Base-by-base conservation (phyloP, 805 yeast genomes). In the Yarrowia osloensis region DNA sequence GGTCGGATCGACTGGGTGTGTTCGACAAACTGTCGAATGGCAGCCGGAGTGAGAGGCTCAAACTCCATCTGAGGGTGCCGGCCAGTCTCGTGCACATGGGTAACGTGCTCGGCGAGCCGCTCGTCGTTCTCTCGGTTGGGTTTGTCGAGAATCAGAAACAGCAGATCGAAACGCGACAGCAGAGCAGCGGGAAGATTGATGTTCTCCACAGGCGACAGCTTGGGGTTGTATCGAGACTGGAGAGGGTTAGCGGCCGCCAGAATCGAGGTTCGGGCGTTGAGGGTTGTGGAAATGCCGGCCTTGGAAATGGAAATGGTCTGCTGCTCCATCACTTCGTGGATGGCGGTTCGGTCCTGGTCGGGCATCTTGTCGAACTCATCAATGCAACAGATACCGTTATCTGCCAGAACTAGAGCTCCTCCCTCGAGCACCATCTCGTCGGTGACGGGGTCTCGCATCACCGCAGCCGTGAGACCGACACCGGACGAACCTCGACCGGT, bases 401-500 rank as follows among this genome's bases (percentile, higher is more conserved):
- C 99, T 13, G 98, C 99, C 70, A 95, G 81, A 42, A 95, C 99
- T 98, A 95, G 94, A 3, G 99, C 99, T 83, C 99, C 99, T 0
- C 98, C 99, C 79, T 95, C 99, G 71, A 95, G 81, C 72, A 96
- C 85, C 74, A 98, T 84, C 79, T 95, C 99, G 69, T 98, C 98
- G 0, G 99, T 95, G 77, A 95, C 99, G 74, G 88, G 89, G 78
- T 95, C 99, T 1, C 93, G 85, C 7, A 98, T 93, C 2, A 95
- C 99, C 0, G 99, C 99, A 21, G 99, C 99, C 0, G 99, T 95
- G 74, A 95, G 84, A 91, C 99, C 99, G 52, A 95, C 99, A 77
- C 99, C 99, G 1, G 98, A 93, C n/a, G 98, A 94, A 70, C 99
- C 99, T 74, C 96, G 87, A 80, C 99, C 99, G 0, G 99, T 95